phyloP scores from a whole-genome alignment of 2,329 filamentous ascomycete species.

The Pseudohalonectria lignicola region DNA sequence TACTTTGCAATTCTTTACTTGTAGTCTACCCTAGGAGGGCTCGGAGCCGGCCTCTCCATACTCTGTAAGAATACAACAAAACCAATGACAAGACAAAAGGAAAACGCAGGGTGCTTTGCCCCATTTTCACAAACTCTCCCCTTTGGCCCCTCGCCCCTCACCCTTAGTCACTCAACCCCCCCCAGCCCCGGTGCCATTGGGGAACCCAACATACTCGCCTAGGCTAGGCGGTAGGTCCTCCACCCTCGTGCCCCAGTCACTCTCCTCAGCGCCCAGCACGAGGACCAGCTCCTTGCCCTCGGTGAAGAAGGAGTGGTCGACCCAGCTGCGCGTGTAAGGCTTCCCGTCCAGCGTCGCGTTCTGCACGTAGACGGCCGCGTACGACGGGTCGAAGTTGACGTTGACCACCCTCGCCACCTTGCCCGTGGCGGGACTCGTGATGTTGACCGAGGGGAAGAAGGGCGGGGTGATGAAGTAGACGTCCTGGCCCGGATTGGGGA shows the following conservation, averaged over 20 bases:
- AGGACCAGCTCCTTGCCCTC: conserved; percentile 55
- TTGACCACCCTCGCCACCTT: conserved; percentile 49
- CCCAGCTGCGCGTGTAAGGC: conserved; percentile 53
- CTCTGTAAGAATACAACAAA: no score
- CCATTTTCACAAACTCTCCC: no score
- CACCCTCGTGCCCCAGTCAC: conserved; percentile 48
- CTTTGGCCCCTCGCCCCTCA: not conserved
- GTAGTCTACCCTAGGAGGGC: no score
- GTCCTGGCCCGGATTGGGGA: conserved; percentile 57
- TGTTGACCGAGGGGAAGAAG: conserved; percentile 50
- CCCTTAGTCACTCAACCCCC: not conserved
- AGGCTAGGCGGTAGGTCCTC: conserved; percentile 53
- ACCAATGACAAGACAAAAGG: no score
- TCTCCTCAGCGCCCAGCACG: conserved; percentile 48
- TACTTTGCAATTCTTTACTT: no score
- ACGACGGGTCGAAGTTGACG: conserved; percentile 48
- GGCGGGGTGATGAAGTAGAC: conserved; percentile 63
- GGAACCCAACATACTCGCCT: conserved; percentile 24
- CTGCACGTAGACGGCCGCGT: conserved; percentile 52
- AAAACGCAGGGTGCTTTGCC: no score
- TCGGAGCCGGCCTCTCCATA: no score
- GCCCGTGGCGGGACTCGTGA: conserved; percentile 45
- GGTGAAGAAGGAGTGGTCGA: conserved; percentile 56
- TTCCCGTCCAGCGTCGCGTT: conserved; percentile 50
- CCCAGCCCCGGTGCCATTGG: not conserved